Base-by-base conservation (phyloP, 2,329 filamentous ascomycete genomes). In the Ilyonectria destructans region DNA sequence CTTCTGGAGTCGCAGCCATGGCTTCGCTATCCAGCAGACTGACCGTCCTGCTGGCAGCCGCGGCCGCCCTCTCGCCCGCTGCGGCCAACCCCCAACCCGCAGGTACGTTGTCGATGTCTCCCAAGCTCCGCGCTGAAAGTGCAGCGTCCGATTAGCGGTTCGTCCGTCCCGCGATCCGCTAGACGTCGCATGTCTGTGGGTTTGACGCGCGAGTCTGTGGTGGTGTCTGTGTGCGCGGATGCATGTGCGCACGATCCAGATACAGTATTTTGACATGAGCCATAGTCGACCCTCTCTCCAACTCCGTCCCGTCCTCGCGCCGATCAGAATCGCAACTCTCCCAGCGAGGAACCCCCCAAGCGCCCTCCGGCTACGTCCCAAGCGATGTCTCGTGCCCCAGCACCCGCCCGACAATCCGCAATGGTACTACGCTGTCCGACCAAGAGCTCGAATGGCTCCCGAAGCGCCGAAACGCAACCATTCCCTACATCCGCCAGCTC, bases 391-490 rank as follows among this genome's bases (percentile, higher is more conserved):
- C 87, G 69, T 97, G 95, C 76, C 94, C 95, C 4, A 82, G 85
- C 7, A 84, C 84, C n/a, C 87, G 89, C 51, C 95, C 95, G 1
- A 86, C 84, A 1, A 89, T 97, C 62, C 90, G 95, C 72, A 93
- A 92, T 52, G 80, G 81, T 29, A 71, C 73, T 37, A 48, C 26
- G 6, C 82, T 97, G 10, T 96, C 93, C 3, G 74, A 84, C 17
- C 85, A 91, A 63, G 96, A 98, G 83, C 86, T 85, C 45, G 83
- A 87, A 77, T 98, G 95, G 94, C 85, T 97, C 15, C 78, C 89
- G 58, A 85, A 85, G 68, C 89, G 96, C 65, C 89, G 94, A 70
- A 89, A 89, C 68, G 91, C 91, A 71, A 97, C 94, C 0, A 82
- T 95, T 19, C 81, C 89, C 10, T 90, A 93, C n/a, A 91, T 98